A percentile compares a stretch with the other conserved stretches of the same genome.
Evolutionary conservation across 2,329 filamentous ascomycete species (phyloP).

Genomic region (Pseudovirgaria hyperparasitica): DNA sequence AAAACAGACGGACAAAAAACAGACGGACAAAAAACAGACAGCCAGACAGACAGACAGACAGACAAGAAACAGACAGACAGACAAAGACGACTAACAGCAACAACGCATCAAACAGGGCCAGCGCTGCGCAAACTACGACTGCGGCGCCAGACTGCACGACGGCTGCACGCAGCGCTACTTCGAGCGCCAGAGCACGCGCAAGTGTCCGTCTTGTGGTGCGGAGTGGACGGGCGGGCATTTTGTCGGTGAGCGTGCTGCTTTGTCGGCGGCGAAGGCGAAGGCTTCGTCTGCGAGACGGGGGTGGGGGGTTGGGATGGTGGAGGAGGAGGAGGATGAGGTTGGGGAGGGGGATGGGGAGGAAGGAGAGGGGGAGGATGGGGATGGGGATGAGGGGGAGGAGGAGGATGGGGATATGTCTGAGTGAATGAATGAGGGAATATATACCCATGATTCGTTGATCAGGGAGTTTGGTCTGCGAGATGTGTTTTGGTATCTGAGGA

Average conservation of each 20-base stretch:
- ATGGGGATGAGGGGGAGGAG: slow-evolving; percentile 20
- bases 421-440: no score
- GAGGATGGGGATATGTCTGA: slow-evolving; percentile 26
- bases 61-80: slow-evolving; percentile 17
- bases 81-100: slow-evolving; percentile 9
- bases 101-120: slow-evolving; percentile 4
- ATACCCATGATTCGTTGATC: no score
- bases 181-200: slow-evolving; percentile 7
- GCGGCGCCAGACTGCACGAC: slow-evolving; percentile 13
- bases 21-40: neutral
- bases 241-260: slow-evolving; percentile 21
- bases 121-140: slow-evolving; percentile 6
- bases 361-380: slow-evolving; percentile 24
- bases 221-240: slow-evolving; percentile 39
- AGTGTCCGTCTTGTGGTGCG: slow-evolving; percentile 19
- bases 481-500: no score
- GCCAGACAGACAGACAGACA: slow-evolving; percentile 12
- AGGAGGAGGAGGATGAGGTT: slow-evolving; percentile 1
- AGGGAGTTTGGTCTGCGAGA: no score
- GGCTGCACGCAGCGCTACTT: slow-evolving; percentile 21
- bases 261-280: no score
- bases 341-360: slow-evolving; percentile 2
- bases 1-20: neutral
- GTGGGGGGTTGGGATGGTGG: slow-evolving; percentile 1
- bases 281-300: neutral